phyloP scores from a whole-genome alignment of 1,139 yeast genomes.

The Debaryomyces singareniensis region DNA sequence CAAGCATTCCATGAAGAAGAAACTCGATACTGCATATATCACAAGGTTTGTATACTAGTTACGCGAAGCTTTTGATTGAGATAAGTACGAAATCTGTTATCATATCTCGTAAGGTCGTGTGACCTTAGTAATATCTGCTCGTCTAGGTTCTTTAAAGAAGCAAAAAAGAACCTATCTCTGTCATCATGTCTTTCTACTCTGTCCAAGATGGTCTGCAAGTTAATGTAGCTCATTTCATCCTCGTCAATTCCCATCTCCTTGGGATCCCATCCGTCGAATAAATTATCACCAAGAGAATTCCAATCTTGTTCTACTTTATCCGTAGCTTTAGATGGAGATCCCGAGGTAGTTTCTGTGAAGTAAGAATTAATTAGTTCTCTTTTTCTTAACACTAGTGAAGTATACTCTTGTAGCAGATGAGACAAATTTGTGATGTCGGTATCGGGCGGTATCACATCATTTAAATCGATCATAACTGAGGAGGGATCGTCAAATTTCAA shows the following conservation, averaged over 20 bases:
- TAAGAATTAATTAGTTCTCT: slow-evolving; percentile 31
- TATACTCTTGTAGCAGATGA: slow-evolving; percentile 24
- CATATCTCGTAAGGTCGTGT: too few species aligned
- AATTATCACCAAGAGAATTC: slow-evolving; percentile 40
- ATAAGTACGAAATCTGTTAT: background rate
- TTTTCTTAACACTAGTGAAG: slow-evolving; percentile 22
- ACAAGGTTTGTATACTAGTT: too few species aligned
- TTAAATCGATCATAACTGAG: slow-evolving; percentile 29
- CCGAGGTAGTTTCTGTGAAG: slow-evolving; percentile 10
- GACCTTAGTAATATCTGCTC: too few species aligned
- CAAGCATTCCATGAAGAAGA: too few species aligned
- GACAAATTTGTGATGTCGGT: slow-evolving; percentile 21
- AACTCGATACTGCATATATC: too few species aligned
- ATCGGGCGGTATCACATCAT: slow-evolving; percentile 6
- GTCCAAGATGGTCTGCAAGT: too few species aligned
- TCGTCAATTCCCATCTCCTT: slow-evolving; percentile 53
- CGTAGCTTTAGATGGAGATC: background rate
- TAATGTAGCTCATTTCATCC: slow-evolving; percentile 55
- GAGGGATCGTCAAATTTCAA: slow-evolving; percentile 53
- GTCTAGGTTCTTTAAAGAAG: too few species aligned
- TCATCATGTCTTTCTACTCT: too few species aligned
- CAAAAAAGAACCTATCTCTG: too few species aligned
- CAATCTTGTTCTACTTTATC: slow-evolving; percentile 41
- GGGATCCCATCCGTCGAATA: slow-evolving; percentile 34
- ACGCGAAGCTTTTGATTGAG: too few species aligned